phyloP scores from a whole-genome alignment of 257 asterid genomes.

The Capsicum baccatum region DNA sequence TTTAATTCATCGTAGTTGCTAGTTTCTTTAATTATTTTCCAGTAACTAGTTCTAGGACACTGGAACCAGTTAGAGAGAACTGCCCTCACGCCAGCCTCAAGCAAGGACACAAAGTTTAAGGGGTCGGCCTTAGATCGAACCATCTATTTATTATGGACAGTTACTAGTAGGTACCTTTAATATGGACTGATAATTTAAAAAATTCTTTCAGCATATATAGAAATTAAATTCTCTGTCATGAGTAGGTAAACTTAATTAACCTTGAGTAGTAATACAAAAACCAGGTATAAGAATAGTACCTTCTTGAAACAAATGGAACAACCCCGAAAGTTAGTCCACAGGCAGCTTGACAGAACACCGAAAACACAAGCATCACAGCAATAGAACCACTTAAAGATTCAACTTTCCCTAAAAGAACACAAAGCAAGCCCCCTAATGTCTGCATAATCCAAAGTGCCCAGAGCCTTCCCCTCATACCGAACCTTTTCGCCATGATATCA shows the following conservation, averaged over 20 bases:
- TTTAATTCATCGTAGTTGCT: no score
- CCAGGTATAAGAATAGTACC: constrained; percentile 44
- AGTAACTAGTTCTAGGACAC: not conserved
- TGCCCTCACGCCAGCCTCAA: not conserved
- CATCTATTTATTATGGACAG: no score
- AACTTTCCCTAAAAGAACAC: constrained; percentile 46
- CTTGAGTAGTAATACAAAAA: not conserved
- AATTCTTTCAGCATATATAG: no score
- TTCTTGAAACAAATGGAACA: constrained; percentile 79
- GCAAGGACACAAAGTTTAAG: not conserved
- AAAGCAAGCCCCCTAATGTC: constrained; percentile 60
- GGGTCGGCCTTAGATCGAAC: not conserved
- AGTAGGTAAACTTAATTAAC: not conserved
- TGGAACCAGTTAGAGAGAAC: no score
- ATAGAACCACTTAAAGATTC: constrained; percentile 60
- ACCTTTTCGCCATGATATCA: constrained; percentile 60
- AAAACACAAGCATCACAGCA: constrained; percentile 69
- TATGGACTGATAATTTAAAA: no score
- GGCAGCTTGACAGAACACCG: constrained; percentile 84
- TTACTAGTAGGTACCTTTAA: no score
- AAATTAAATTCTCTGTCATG: not conserved
- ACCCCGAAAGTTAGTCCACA: constrained; percentile 95
- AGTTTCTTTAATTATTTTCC: not conserved
- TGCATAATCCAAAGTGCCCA: constrained; percentile 83
- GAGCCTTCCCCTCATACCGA: constrained; percentile 85